Conservation (phyloP, 768 basidiomycete genomes). For the Mycena belliarum region DNA sequence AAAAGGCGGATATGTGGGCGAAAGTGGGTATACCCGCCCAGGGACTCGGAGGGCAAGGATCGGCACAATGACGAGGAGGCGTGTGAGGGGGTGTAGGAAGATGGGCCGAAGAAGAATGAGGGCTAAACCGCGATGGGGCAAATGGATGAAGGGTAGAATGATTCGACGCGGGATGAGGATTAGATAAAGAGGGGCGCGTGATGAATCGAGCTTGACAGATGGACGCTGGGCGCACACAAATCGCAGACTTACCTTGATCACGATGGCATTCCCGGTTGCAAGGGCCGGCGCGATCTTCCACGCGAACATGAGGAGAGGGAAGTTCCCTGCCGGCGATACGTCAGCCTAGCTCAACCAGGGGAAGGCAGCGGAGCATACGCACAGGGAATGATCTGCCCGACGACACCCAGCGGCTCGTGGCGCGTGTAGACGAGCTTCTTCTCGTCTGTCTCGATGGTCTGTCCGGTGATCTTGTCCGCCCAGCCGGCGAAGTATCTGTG, state of each 20-base stretch:
- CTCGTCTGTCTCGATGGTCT: conserved; percentile 69
- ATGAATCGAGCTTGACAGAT: background rate
- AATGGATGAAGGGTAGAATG: too few relatives aligned
- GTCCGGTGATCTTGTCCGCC: conserved; percentile 83
- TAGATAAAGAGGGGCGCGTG: too few relatives aligned
- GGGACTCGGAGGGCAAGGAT: too few relatives aligned
- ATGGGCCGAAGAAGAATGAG: too few relatives aligned
- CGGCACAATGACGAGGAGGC: too few relatives aligned
- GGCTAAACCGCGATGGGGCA: too few relatives aligned
- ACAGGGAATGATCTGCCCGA: conserved; percentile 64
- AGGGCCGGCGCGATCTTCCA: conserved; percentile 79
- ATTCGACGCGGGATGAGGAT: too few relatives aligned
- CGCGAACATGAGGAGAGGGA: conserved; percentile 45
- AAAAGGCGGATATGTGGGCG: too few relatives aligned
- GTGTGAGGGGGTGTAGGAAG: too few relatives aligned
- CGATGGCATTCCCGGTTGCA: conserved; percentile 71
- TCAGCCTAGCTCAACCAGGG: conserved; percentile 8
- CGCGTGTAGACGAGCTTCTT: conserved; percentile 66
- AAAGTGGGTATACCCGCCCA: too few relatives aligned
- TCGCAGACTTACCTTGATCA: conserved; percentile 51
- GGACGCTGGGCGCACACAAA: background rate
- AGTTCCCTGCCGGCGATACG: conserved; percentile 10
- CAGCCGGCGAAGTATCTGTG: conserved; percentile 81
- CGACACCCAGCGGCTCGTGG: conserved; percentile 65
- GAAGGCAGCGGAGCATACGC: conserved; percentile 33